These are phyloP conservation scores for Cornus suecica DNA, from an alignment of 148 eudicot species.

Conservation along the genomic window DNA sequence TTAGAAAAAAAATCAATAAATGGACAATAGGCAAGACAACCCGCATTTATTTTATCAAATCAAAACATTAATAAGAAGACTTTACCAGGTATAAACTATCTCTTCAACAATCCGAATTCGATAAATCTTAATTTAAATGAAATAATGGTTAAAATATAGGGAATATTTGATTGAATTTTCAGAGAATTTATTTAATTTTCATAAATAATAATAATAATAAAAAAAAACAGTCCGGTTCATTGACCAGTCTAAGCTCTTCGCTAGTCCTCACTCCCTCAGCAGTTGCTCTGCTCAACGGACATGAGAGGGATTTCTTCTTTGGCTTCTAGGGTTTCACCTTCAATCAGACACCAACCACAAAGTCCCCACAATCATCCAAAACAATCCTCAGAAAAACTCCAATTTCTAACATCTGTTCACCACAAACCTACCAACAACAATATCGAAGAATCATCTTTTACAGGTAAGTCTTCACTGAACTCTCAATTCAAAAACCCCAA, in stretches of 20 bases:
- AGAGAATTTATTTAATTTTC: too few species aligned
- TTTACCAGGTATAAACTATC: too few species aligned
- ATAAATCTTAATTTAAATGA: too few species aligned
- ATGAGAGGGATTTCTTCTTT: conserved; percentile 59
- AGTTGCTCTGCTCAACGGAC: conserved; percentile 15
- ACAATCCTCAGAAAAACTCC: conserved; percentile 17
- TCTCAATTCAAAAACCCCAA: conserved; percentile 20
- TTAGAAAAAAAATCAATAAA: too few species aligned
- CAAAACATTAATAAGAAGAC: too few species aligned
- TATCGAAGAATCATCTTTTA: neutral
- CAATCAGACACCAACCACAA: conserved; percentile 17
- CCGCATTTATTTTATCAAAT: too few species aligned
- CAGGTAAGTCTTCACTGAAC: conserved; percentile 19
- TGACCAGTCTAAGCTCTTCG: neutral
- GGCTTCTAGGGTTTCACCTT: conserved; percentile 55
- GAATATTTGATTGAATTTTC: too few species aligned
- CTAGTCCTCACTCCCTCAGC: neutral
- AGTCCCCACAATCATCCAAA: conserved; percentile 15
- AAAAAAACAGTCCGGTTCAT: neutral
- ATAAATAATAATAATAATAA: too few species aligned
- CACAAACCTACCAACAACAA: conserved; percentile 9
- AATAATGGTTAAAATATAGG: too few species aligned
- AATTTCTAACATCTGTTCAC: neutral
- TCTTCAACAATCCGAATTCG: too few species aligned
- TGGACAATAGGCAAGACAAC: too few species aligned